Conservation (phyloP, 257 asterid genomes). For the Fraxinus quadrangulata region DNA sequence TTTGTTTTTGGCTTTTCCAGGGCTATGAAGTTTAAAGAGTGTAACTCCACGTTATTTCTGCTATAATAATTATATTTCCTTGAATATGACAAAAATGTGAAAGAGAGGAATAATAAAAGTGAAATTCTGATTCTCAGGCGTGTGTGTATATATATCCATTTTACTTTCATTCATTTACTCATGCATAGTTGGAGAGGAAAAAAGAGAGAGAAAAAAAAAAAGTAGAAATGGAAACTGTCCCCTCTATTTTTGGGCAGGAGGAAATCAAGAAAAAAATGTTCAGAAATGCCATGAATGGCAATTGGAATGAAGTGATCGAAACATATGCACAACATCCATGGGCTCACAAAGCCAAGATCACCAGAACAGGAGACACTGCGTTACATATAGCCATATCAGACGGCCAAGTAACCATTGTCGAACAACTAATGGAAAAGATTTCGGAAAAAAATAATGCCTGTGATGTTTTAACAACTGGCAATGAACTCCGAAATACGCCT, state of each 20-base stretch:
- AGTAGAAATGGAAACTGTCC: not conserved
- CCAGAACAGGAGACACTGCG: slow-evolving; percentile 31
- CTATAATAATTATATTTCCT: too few species aligned
- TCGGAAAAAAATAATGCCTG: not conserved
- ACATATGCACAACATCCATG: not conserved
- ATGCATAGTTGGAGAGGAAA: not conserved
- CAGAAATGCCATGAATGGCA: slow-evolving; percentile 24
- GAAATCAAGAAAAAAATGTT: slow-evolving; percentile 12
- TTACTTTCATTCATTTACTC: not conserved
- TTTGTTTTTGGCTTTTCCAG: too few species aligned
- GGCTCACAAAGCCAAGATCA: slow-evolving; percentile 16
- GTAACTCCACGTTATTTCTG: not conserved
- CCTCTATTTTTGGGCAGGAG: not conserved
- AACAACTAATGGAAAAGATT: not conserved
- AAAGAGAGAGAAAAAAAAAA: too few species aligned
- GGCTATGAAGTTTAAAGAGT: too few species aligned
- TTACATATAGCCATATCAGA: slow-evolving; percentile 35
- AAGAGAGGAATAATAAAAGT: too few species aligned
- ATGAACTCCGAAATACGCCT: slow-evolving; percentile 31
- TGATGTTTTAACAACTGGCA: slow-evolving; percentile 3
- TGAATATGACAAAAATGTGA: not conserved
- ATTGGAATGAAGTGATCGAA: slow-evolving; percentile 27
- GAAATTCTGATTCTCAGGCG: not conserved
- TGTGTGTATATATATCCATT: not conserved
- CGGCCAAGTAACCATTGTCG: slow-evolving; percentile 13